Percentiles rank a stretch among this genome's conserved stretches.
These are phyloP conservation scores for Aspergillus bombycis DNA, from an alignment of 2,329 filamentous ascomycete species.

Conservation along the genomic window DNA sequence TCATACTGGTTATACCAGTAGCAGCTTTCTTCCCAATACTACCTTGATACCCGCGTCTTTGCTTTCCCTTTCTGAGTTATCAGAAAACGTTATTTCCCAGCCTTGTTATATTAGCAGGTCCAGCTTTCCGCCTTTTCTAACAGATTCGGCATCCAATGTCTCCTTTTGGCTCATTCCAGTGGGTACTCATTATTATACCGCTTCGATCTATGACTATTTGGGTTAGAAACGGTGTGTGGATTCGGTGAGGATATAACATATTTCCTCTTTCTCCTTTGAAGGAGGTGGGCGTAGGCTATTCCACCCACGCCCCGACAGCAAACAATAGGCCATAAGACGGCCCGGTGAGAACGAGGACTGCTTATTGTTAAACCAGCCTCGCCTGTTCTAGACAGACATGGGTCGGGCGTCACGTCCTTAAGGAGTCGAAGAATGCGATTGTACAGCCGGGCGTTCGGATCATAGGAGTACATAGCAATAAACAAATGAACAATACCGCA, in stretches of 20 bases:
- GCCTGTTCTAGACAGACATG: not conserved
- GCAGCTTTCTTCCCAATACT: conserved; percentile 3
- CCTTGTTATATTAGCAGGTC: conserved; percentile 18
- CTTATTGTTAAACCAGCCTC: not conserved
- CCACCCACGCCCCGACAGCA: conserved; percentile 18
- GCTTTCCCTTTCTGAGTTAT: conserved; percentile 10
- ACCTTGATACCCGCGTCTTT: conserved; percentile 16
- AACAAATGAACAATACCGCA: not conserved
- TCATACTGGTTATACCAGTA: conserved; percentile 14
- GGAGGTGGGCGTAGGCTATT: conserved; percentile 21
- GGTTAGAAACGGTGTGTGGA: conserved; percentile 23
- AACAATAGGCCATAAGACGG: conserved; percentile 7
- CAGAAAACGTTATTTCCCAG: conserved; percentile 10
- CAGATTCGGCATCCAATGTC: conserved; percentile 12
- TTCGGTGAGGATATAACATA: conserved; percentile 14
- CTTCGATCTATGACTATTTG: conserved; percentile 24
- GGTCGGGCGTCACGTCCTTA: not conserved
- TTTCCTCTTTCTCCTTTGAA: conserved; percentile 8
- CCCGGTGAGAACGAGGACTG: not conserved
- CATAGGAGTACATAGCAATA: conserved; percentile 17
- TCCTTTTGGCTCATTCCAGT: conserved; percentile 7
- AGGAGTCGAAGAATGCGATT: conserved; percentile 13
- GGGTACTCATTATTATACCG: conserved; percentile 14
- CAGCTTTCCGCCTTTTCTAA: conserved; percentile 11
- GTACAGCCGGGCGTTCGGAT: conserved; percentile 17